phyloP scores from a whole-genome alignment of 129 eudicot species.

The Flaveria brownii region DNA sequence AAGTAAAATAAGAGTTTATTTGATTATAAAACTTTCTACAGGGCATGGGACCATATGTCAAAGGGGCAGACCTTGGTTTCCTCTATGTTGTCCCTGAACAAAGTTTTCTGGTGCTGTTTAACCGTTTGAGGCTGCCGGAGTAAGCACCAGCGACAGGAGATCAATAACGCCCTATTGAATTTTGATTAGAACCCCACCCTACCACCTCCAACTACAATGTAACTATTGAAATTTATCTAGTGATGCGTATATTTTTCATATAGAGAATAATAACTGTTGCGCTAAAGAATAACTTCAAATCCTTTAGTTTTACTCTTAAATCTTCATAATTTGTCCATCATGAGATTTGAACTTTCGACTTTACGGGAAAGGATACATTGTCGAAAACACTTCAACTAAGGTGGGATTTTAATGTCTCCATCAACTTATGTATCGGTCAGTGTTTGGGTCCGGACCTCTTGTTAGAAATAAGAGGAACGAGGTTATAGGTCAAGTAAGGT shows the following conservation, averaged over 20 bases:
- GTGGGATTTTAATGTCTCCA: too few species aligned
- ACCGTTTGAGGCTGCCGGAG: conserved; percentile 82
- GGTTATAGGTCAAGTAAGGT: background rate
- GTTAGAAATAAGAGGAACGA: too few species aligned
- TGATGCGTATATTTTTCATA: conserved; percentile 22
- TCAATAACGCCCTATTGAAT: conserved; percentile 10
- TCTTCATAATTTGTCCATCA: conserved; percentile 26
- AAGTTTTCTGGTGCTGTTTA: conserved; percentile 93
- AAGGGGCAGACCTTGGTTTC: conserved; percentile 96
- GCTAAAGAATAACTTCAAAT: background rate
- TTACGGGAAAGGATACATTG: too few species aligned
- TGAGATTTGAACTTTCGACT: background rate
- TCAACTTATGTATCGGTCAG: too few species aligned
- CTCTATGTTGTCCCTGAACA: conserved; percentile 92
- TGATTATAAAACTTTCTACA: conserved; percentile 21
- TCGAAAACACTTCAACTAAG: too few species aligned
- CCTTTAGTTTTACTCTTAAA: background rate
- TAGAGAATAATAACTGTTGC: conserved; percentile 26
- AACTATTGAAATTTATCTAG: conserved; percentile 23
- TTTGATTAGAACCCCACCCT: conserved; percentile 12
- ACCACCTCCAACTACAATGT: conserved; percentile 13
- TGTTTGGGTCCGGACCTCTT: too few species aligned
- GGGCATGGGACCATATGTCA: conserved; percentile 92
- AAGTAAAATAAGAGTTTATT: too few species aligned
- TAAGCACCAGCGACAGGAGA: conserved; percentile 28